Base-by-base conservation (phyloP, 139 green algal species). In the Tetradesmus obliquus region DNA sequence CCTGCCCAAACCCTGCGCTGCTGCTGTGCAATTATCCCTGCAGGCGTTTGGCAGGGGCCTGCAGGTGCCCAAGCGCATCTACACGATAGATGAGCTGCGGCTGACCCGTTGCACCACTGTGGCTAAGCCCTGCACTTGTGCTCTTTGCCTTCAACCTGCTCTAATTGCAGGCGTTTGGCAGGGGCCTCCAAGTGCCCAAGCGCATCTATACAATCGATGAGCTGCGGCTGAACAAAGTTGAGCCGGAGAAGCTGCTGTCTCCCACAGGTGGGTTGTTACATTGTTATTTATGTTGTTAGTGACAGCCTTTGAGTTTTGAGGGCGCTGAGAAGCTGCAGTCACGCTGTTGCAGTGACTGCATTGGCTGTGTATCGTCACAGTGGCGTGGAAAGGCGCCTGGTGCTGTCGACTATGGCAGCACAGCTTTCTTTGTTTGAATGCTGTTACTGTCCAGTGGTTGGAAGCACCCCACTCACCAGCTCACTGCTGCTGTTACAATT, bases 141-240 rank as follows among this genome's bases (percentile, higher is more conserved):
- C 10, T 72, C 32, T 45, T 45, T 45, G 32, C 32, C 32, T 66
- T 66, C 57, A 66, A 66, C 57, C 9, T 66, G 57, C 6, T 66
- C 57, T 66, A 66, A 13, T 66, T 13, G 74, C 74, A 89, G 82
- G 90, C 82, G 12, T 92, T 90, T 90, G 90, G 90, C 19, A 55
- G 90, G 2, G 90, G 80, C 55, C 76, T 87, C 60, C 91, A 95
- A 91, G 89, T 98, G 19, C 97, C 97, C 66, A 98, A 98, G 86
- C 94, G 96, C 0, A 71, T 92, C 1, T 98, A 98, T 92, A 96
- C 94, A 0, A 91, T 99, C 9, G 95, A 98, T 71, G 98, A 99
- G 91, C 93, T 99, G 19, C 92, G 96, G 19, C 93, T 99, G 10
- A 99, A 99, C 93, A 95, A 97, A 4, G 97, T 99, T 4, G 96